Evolutionary conservation across 225 moss, liverwort and hornwort species (phyloP).

Genomic region (Marchantia polymorpha): DNA sequence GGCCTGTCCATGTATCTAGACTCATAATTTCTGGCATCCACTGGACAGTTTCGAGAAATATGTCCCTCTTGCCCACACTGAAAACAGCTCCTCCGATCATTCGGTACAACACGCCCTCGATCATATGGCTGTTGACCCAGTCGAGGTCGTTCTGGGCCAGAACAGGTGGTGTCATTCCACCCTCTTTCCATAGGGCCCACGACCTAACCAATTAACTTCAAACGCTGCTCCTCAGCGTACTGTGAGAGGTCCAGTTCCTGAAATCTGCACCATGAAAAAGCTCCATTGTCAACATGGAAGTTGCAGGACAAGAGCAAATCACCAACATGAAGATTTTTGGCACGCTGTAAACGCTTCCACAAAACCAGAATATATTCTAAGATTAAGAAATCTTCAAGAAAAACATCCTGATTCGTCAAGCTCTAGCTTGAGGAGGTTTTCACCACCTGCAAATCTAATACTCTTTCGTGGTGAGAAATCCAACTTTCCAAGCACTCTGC

Average conservation of each 20-base stretch:
- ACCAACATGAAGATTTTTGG: not conserved
- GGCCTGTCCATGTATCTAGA: conserved; percentile 24
- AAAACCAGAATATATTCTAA: no score
- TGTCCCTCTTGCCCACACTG: conserved; percentile 43
- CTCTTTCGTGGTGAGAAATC: no score
- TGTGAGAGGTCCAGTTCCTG: conserved; percentile 21
- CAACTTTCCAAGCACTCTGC: no score
- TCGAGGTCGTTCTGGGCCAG: conserved; percentile 40
- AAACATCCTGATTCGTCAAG: no score
- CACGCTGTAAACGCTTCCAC: not conserved
- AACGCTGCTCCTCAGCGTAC: conserved; percentile 22
- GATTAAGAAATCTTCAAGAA: no score
- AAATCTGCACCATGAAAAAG: conserved; percentile 22
- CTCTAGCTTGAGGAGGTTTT: no score
- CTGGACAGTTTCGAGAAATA: conserved; percentile 29
- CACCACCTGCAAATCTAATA: no score
- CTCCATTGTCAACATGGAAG: not conserved
- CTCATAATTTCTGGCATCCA: conserved; percentile 15
- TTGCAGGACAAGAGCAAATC: not conserved
- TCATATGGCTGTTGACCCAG: conserved; percentile 50
- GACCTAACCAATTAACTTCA: conserved; percentile 3
- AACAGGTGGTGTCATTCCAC: conserved; percentile 34
- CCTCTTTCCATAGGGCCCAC: conserved; percentile 37
- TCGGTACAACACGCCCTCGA: conserved; percentile 31
- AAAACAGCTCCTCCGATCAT: conserved; percentile 30